Evolutionary conservation across 2,329 filamentous ascomycete species (phyloP).

Genomic region (Aspergillus aculeatinus): DNA sequence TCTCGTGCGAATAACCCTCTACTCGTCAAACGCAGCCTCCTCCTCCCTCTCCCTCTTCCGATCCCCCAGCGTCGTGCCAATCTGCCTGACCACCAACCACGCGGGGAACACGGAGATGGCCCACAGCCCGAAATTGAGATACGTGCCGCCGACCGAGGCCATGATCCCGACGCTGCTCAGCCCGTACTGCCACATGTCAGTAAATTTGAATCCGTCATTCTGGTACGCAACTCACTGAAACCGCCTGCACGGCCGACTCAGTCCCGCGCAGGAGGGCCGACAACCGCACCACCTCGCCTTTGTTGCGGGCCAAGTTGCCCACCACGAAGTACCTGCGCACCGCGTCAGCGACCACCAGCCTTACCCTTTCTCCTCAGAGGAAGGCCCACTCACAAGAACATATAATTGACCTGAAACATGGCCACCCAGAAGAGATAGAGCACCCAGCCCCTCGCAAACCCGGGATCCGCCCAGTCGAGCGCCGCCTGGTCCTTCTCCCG

Average conservation of each 20-base stretch:
- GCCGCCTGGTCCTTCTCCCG: constrained; percentile 53
- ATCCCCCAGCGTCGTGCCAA: constrained; percentile 45
- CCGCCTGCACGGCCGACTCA: constrained; percentile 70
- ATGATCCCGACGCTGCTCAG: constrained; percentile 62
- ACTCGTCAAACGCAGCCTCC: neutral
- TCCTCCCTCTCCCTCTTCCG: constrained; percentile 26
- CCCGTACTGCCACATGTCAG: constrained; percentile 54
- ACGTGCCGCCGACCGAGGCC: constrained; percentile 64
- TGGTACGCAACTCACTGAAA: constrained; percentile 50
- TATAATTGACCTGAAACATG: constrained; percentile 71
- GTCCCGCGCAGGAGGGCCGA: constrained; percentile 67
- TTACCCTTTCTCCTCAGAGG: too few relatives aligned
- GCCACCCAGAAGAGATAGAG: constrained; percentile 67
- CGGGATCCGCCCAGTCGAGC: constrained; percentile 64
- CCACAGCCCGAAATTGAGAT: constrained; percentile 71
- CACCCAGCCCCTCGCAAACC: constrained; percentile 66
- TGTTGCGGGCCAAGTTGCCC: constrained; percentile 60
- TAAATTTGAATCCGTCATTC: neutral
- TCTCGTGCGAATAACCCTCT: neutral
- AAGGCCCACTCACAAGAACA: constrained; percentile 57
- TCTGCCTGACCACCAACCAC: constrained; percentile 63
- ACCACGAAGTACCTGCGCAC: constrained; percentile 65
- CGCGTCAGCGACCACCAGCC: neutral
- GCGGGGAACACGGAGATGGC: constrained; percentile 62
- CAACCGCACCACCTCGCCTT: constrained; percentile 66